Base-by-base conservation (phyloP, 2,329 filamentous ascomycete genomes). In the Hyphodiscus sp. region DNA sequence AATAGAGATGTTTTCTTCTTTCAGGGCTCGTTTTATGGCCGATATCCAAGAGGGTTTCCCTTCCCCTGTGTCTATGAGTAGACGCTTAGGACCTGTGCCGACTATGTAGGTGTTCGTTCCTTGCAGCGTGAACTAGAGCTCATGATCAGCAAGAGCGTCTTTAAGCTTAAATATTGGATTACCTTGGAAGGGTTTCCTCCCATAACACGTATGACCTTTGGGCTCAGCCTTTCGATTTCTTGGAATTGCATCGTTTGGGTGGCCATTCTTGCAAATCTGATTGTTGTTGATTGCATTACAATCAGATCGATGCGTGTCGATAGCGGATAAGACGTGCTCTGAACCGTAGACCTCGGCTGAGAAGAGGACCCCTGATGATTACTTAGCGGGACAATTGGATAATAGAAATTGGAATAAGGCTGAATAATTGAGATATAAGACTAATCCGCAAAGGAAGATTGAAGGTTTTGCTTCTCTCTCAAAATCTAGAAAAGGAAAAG, bases 91-190 rank as follows among this genome's bases (percentile, higher is more conserved):
- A 2, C 91, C 92, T 7, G 80, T 84, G 54, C 94, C 94, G 55
- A 99, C 67, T 18, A 99, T 79, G 69, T 99, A 99, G 33, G 94
- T 99, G 70, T 99, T 99, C 61, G 94, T 96, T 58, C 91, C 82
- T 77, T 85, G 82, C n/a, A 85, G 68, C 0, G 80, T 80, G 65
- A 83, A 85, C 78, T 80, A 57, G 29, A 43, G 20, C 18, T n/a
- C 33, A 55, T 48, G 20, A 51, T 58, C 46, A 54, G 51, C 54
- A 53, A 51, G 45, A 26, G 13, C n/a, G 41, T 45, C 13, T 29
- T 20, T 50, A 13, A 23, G 48, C 51, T 47, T 45, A 19, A 19
- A 38, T 47, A 29, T 45, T 42, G n/a, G 49, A 70, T 66, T 63
- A 84, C 83, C 75, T 95, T 96, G 67, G 88, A 83, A 13, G 94